These are phyloP conservation scores for Tetradesmus obliquus DNA, from an alignment of 139 green algal species.

Conservation along the genomic window DNA sequence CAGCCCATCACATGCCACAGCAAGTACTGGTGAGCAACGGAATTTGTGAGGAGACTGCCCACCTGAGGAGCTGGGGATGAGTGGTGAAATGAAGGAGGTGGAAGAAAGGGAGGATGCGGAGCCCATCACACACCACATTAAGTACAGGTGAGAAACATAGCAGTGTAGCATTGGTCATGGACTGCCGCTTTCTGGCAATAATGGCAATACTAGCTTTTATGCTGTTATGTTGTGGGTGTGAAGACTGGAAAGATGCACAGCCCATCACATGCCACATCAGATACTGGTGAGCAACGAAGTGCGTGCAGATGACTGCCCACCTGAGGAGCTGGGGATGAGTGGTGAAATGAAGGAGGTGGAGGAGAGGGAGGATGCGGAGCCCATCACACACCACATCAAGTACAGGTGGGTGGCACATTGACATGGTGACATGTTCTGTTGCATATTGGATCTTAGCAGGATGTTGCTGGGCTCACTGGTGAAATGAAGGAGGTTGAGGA, in stretches of 20 bases:
- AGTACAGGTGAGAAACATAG: constrained; percentile 5
- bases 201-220: no score
- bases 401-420: constrained; percentile 32
- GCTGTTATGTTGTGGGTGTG: no score
- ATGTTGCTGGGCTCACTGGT: no score
- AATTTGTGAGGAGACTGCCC: no score
- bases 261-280: no score
- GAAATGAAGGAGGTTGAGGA: constrained; percentile 15
- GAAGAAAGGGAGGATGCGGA: not conserved
- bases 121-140: not conserved
- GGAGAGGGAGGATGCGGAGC: not conserved
- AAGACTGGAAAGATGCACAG: no score
- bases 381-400: not conserved
- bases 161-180: not conserved
- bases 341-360: constrained; percentile 12
- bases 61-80: not conserved
- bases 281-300: no score
- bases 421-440: no score
- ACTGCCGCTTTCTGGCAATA: no score
- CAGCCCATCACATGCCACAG: no score
- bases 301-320: not conserved
- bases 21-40: no score
- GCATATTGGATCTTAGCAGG: no score
- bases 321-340: not conserved
- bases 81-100: not conserved